Conservation (phyloP, 2,329 filamentous ascomycete genomes). For the Xylaria polymorpha region DNA sequence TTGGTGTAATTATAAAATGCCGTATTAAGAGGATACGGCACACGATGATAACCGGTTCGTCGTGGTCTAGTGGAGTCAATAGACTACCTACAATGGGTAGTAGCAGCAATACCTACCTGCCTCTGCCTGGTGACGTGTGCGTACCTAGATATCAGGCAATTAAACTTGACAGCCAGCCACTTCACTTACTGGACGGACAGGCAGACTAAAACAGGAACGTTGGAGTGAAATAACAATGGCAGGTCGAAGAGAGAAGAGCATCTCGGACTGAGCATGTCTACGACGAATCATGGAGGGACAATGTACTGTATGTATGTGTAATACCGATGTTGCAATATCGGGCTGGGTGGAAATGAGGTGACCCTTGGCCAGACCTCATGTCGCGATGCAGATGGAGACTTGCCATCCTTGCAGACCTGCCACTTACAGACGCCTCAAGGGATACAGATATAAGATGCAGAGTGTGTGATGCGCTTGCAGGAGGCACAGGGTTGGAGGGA, state of each 20-base stretch:
- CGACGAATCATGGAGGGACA: not conserved
- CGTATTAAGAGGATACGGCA: slow-evolving; percentile 18
- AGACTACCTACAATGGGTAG: not conserved
- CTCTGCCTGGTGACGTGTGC: not conserved
- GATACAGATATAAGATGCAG: not conserved
- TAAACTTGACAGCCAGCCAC: not conserved
- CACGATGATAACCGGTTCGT: slow-evolving; percentile 8
- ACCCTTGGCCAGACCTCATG: slow-evolving; percentile 22
- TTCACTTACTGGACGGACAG: no score
- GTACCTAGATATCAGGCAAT: slow-evolving; percentile 2
- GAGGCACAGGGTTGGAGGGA: slow-evolving; percentile 4
- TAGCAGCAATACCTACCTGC: not conserved
- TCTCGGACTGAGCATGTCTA: not conserved
- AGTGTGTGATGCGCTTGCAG: slow-evolving; percentile 13
- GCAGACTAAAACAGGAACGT: not conserved
- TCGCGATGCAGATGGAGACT: slow-evolving; percentile 19
- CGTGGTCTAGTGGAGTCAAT: slow-evolving; percentile 20
- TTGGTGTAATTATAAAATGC: slow-evolving; percentile 23
- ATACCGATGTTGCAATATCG: slow-evolving; percentile 27
- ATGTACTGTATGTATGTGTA: slow-evolving; percentile 10
- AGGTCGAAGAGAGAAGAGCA: not conserved
- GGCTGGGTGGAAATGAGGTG: slow-evolving; percentile 13
- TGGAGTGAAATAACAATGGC: not conserved
- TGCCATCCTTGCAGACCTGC: slow-evolving; percentile 10
- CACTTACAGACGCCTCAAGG: not conserved